Percentiles rank a stretch among this genome's conserved stretches.
These are phyloP conservation scores for Pichia norvegensis DNA, from an alignment of 1,139 yeast species.

Conservation along the genomic window DNA sequence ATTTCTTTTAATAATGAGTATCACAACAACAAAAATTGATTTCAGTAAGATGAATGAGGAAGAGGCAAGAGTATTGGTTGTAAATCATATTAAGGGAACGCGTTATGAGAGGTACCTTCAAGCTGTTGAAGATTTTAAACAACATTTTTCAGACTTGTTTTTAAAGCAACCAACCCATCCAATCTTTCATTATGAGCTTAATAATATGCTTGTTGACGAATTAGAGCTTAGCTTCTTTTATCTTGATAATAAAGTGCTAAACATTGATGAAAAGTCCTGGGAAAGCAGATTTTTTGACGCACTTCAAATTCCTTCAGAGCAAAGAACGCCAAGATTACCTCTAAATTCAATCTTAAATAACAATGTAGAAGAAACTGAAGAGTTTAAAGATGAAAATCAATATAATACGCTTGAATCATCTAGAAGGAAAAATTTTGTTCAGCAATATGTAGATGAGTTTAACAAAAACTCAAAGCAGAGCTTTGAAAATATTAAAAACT, in stretches of 20 bases:
- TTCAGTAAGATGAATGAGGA: neutral
- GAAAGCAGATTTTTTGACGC: slow-evolving; percentile 1
- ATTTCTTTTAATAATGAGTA: neutral
- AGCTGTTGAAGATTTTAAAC: neutral
- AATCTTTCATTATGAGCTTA: slow-evolving; percentile 1
- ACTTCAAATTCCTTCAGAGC: slow-evolving; percentile 2
- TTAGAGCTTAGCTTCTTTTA: slow-evolving; percentile 2
- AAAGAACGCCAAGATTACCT: neutral
- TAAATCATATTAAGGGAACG: neutral
- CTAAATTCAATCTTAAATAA: too few relatives aligned
- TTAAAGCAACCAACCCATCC: neutral
- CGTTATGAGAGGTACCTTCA: slow-evolving; percentile 2
- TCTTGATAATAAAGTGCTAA: neutral
- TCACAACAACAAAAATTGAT: neutral
- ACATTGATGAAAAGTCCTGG: slow-evolving; percentile 4
- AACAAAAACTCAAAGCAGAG: neutral
- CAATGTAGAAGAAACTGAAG: neutral
- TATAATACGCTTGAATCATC: neutral
- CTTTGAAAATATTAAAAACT: neutral
- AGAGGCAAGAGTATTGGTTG: neutral
- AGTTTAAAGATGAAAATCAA: neutral
- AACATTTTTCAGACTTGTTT: neutral
- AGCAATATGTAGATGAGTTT: slow-evolving; percentile 1
- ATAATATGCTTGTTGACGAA: slow-evolving; percentile 2
- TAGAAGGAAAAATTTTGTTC: neutral